Evolutionary conservation across 2,329 filamentous ascomycete genomes (phyloP), one percentile per base, ranked within the genome.

Genomic region (Pseudocercospora crystallina): DNA sequence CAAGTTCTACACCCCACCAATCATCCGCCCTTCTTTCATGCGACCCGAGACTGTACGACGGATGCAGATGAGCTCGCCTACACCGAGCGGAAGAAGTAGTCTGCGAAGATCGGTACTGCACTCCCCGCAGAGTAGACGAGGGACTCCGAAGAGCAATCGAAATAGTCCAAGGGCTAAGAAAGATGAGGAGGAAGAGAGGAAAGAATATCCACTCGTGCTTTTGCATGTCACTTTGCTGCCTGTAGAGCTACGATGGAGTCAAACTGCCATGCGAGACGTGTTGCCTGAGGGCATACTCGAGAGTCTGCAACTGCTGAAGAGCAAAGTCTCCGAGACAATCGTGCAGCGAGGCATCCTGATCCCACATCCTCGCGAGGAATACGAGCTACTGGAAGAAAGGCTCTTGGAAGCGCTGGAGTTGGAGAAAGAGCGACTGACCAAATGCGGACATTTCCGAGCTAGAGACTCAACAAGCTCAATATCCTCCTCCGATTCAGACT

Each of bases 151-250:
- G 20, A 59, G 59, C 36, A 54, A 41, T 79, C 82, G 1, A 75
- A 79, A 14, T 73, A 83, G 5, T 80, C 86, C 65, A 81, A 78
- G 57, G 31, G 33, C 43, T 10, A 38, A 29, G 14, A 47, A 36
- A n/a, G 54, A 53, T 2, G 56, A 51, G 15, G 55, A 57, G 17
- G 20, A 31, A 2, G 54, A 58, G 15, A 54, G 55, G 39, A 57
- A 58, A 33, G 54, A 61, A 8, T 62, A 62, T n/a, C 89, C 89
- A 2, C 76, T 94, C 2, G 86, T 94, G 1, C 74, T 94, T 40
- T 75, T 94, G 3, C 89, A 94, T 61, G 84, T 89, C 32, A 91
- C 87, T 0, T 75, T 92, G 0, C 73, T 94, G 5, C 87, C 89
- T 0, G 75, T 89, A 8, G 76, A 82, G 35, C 82, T 86, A 75